A percentile compares a stretch with the other conserved stretches of the same genome.
Conservation (phyloP, 2,329 filamentous ascomycete species). For the Fusarium domesticum region DNA sequence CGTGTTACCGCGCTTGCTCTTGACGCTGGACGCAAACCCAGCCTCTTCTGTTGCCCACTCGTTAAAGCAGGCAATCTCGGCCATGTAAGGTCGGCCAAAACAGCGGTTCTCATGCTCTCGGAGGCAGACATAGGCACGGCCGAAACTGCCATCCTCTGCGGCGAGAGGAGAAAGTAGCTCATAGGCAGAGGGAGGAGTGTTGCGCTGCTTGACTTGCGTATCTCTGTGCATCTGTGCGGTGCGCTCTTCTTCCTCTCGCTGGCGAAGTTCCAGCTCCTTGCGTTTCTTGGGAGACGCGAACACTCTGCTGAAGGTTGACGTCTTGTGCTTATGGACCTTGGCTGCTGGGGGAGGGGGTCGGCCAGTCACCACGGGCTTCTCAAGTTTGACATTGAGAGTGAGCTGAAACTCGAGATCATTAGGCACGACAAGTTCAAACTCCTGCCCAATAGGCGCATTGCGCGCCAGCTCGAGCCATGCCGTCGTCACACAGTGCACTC, state of each 20-base stretch:
- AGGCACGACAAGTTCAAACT: slow-evolving; percentile 95
- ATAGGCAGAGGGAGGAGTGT: slow-evolving; percentile 69
- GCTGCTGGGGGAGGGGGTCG: slow-evolving; percentile 53
- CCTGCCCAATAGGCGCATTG: slow-evolving; percentile 91
- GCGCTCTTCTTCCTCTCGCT: slow-evolving; percentile 79
- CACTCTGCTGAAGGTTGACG: slow-evolving; percentile 85
- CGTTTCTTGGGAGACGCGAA: slow-evolving; percentile 96
- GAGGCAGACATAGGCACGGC: slow-evolving; percentile 86
- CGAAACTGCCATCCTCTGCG: slow-evolving; percentile 90
- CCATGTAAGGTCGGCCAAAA: slow-evolving; percentile 82
- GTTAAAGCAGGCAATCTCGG: slow-evolving; percentile 94
- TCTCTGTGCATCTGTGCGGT: slow-evolving; percentile 62
- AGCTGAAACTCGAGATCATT: slow-evolving; percentile 99
- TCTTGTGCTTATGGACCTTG: slow-evolving; percentile 70
- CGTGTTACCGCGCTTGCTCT: slow-evolving; percentile 80
- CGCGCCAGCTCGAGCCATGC: slow-evolving; percentile 90
- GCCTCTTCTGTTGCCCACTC: slow-evolving; percentile 94
- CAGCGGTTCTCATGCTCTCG: slow-evolving; percentile 88
- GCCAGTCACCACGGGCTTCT: slow-evolving; percentile 65
- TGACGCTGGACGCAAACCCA: slow-evolving; percentile 76
- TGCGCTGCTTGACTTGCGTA: slow-evolving; percentile 60
- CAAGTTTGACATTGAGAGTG: slow-evolving; percentile 91
- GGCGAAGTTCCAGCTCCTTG: slow-evolving; percentile 84
- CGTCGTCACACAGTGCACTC: slow-evolving; percentile 95
- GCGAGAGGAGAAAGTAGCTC: slow-evolving; percentile 84